Evolutionary conservation across 1,284 basidiomycete species (phyloP).

Genomic region (Cystobasidium sp.): DNA sequence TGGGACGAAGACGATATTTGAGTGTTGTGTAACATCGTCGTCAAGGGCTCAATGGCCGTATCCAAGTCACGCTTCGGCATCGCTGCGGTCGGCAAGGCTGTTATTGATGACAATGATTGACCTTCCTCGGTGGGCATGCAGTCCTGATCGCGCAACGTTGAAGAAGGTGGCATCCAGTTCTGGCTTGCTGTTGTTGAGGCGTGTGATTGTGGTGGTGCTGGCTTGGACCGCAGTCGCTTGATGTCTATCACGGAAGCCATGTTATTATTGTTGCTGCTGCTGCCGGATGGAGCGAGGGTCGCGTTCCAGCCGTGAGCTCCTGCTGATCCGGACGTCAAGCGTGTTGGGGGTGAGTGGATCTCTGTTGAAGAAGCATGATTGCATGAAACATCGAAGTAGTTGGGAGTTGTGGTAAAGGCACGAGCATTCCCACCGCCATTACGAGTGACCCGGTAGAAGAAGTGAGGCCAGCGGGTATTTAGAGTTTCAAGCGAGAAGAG

Average conservation of each 20-base stretch:
- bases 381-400: not conserved
- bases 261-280: too few relatives aligned
- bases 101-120: too few relatives aligned
- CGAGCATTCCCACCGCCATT: not conserved
- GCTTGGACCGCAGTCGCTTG: constrained; percentile 28
- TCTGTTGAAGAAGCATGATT: not conserved
- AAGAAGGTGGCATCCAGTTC: not conserved
- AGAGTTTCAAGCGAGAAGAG: too few relatives aligned
- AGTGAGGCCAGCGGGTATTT: not conserved
- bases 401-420: not conserved
- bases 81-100: not conserved
- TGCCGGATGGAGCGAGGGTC: not conserved
- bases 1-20: not conserved
- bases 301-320: not conserved
- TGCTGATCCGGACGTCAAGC: not conserved
- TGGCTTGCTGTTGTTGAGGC: not conserved
- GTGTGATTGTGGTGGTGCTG: constrained; percentile 22
- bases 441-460: not conserved
- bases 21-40: not conserved
- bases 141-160: too few relatives aligned
- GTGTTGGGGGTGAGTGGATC: constrained; percentile 6
- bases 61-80: constrained; percentile 1
- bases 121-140: too few relatives aligned
- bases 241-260: constrained; percentile 17
- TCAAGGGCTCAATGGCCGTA: not conserved